A percentile compares a stretch with the other conserved stretches of the same genome.
These are phyloP conservation scores for Berkeleyomyces rouxiae DNA, from an alignment of 2,329 filamentous ascomycete genomes.

Conservation along the genomic window DNA sequence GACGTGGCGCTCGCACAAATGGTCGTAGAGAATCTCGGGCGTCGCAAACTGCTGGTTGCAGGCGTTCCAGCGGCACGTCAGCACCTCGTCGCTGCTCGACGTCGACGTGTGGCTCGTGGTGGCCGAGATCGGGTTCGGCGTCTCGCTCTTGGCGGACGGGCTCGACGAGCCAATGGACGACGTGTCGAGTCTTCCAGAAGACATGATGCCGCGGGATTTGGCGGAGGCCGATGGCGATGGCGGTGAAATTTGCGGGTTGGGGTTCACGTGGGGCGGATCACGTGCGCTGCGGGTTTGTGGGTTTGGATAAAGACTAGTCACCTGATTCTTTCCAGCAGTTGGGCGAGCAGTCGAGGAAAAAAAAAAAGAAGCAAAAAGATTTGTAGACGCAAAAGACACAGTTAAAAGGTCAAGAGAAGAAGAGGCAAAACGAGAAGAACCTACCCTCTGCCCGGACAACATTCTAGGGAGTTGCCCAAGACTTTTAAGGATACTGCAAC, in stretches of 20 bases:
- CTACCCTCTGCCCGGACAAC: not conserved
- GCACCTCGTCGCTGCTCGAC: conserved; percentile 33
- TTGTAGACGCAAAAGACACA: not conserved
- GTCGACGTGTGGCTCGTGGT: conserved; percentile 27
- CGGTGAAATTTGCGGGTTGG: not conserved
- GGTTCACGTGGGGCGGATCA: not conserved
- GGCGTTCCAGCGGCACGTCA: conserved; percentile 43
- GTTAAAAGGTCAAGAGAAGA: not conserved
- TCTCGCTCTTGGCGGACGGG: conserved; percentile 35
- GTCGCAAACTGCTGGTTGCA: conserved; percentile 42
- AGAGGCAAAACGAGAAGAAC: not conserved
- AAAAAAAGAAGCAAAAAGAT: not conserved
- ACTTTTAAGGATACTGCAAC: conserved; percentile 10
- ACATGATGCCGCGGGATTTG: not conserved
- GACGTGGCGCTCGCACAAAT: conserved; percentile 96
- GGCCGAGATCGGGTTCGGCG: conserved; percentile 34
- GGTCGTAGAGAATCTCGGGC: conserved; percentile 57
- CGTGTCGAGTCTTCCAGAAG: conserved; percentile 12
- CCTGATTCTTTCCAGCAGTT: not conserved
- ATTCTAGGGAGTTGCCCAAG: conserved; percentile 12
- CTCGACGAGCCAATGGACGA: conserved; percentile 17
- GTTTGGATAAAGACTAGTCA: not conserved
- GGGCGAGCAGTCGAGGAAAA: not conserved
- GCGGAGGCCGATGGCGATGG: not conserved
- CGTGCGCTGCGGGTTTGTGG: not conserved